Evolutionary conservation across 257 asterid genomes (phyloP).

Genomic region (Craterostigma plantagineum): DNA sequence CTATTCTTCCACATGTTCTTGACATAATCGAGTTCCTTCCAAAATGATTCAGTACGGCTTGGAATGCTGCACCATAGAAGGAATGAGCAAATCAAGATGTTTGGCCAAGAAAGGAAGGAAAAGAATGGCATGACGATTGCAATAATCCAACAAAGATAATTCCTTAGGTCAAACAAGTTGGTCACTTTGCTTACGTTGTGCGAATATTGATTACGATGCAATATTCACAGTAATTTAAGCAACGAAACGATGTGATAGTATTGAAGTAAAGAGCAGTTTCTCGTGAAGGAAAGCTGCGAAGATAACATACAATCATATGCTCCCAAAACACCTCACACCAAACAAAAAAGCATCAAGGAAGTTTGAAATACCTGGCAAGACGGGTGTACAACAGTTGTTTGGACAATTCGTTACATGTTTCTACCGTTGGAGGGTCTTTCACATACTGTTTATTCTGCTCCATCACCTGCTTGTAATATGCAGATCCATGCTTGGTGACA

Average conservation of each 20-base stretch:
- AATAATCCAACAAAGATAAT: no score
- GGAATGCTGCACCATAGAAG: slow-evolving; percentile 52
- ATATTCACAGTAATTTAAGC: no score
- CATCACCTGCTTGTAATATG: slow-evolving; percentile 45
- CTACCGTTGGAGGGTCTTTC: slow-evolving; percentile 49
- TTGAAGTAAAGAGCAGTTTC: no score
- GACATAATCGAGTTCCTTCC: slow-evolving; percentile 73
- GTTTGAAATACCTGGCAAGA: slow-evolving; percentile 34
- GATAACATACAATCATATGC: neutral
- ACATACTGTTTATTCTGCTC: slow-evolving; percentile 51
- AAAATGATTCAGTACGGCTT: slow-evolving; percentile 50
- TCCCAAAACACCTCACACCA: neutral
- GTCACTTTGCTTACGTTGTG: no score
- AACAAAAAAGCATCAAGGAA: neutral
- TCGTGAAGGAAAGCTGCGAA: no score
- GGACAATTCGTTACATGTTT: slow-evolving; percentile 35
- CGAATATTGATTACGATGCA: no score
- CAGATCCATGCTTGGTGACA: slow-evolving; percentile 31
- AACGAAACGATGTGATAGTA: no score
- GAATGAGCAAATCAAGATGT: neutral
- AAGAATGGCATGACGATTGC: neutral
- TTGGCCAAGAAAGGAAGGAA: neutral
- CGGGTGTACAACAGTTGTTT: slow-evolving; percentile 53
- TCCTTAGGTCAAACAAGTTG: no score
- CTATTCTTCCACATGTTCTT: slow-evolving; percentile 75